Conservation (phyloP, 139 green algal genomes). For the Nannochloris sp. region DNA sequence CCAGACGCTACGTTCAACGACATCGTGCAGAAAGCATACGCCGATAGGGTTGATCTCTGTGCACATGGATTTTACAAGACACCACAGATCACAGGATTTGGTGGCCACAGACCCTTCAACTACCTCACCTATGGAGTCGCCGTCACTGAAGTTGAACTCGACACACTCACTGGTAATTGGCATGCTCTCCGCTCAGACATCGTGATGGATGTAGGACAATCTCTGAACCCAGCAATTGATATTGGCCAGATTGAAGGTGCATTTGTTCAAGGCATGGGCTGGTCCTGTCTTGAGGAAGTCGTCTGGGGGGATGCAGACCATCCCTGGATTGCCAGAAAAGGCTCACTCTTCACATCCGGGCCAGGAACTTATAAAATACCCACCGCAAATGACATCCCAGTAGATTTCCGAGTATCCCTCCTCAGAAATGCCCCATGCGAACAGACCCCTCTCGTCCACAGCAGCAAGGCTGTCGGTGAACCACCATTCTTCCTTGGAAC, state of each 20-base stretch:
- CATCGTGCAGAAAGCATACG: slow-evolving; percentile 65
- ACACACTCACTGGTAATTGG: slow-evolving; percentile 76
- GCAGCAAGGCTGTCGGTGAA: slow-evolving; percentile 91
- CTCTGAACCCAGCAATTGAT: slow-evolving; percentile 94
- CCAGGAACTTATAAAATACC: slow-evolving; percentile 92
- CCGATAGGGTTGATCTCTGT: slow-evolving; percentile 79
- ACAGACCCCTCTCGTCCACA: slow-evolving; percentile 61
- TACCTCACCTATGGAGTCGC: slow-evolving; percentile 75
- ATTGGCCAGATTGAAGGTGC: slow-evolving; percentile 93
- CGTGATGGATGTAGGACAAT: slow-evolving; percentile 88
- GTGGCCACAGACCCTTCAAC: slow-evolving; percentile 76
- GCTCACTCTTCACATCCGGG: slow-evolving; percentile 66
- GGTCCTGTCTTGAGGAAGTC: slow-evolving; percentile 90
- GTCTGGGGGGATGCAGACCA: slow-evolving; percentile 85
- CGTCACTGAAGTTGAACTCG: slow-evolving; percentile 80
- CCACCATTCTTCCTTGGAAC: slow-evolving; percentile 85
- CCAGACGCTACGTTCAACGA: slow-evolving; percentile 31
- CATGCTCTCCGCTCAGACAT: slow-evolving; percentile 72
- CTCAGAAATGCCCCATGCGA: slow-evolving; percentile 70
- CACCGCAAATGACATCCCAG: slow-evolving; percentile 88
- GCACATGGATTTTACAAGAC: slow-evolving; percentile 94
- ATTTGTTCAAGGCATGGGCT: slow-evolving; percentile 91
- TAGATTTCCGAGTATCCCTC: slow-evolving; percentile 84
- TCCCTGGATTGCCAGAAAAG: slow-evolving; percentile 58
- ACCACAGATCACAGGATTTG: slow-evolving; percentile 79